A percentile compares a stretch with the other conserved stretches of the same genome.
Conservation (phyloP, 805 yeast genomes). For the Yamadazyma endophytica region DNA sequence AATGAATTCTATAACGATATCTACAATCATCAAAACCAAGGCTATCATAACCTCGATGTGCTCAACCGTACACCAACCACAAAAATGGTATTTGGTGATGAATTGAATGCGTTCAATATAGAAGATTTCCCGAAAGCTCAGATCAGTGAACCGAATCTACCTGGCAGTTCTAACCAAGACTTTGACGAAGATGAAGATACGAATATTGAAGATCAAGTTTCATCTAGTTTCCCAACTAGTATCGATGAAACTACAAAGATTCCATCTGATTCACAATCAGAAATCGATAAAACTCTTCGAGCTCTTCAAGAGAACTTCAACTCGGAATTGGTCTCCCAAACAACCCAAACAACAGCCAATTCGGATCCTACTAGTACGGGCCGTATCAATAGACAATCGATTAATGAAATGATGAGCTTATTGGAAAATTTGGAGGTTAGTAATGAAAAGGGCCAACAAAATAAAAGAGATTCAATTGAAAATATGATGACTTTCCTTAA, state of each 20-base stretch:
- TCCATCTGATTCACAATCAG: background rate
- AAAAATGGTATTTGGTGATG: conserved; percentile 1
- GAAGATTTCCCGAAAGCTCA: too few relatives aligned
- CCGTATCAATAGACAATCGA: conserved; percentile 24
- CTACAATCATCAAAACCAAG: too few relatives aligned
- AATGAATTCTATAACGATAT: too few relatives aligned
- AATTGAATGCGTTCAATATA: conserved; percentile 2
- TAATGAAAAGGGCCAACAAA: conserved; percentile 6
- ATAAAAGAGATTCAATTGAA: conserved; percentile 17
- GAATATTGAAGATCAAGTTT: background rate
- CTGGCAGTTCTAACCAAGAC: background rate
- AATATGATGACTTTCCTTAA: conserved; percentile 20
- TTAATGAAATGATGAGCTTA: conserved; percentile 29
- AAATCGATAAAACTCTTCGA: background rate
- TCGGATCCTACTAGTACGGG: too few relatives aligned
- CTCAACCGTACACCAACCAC: too few relatives aligned
- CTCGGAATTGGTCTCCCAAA: background rate
- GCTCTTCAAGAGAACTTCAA: too few relatives aligned
- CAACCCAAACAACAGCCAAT: background rate
- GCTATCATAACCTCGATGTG: too few relatives aligned
- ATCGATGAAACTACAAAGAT: background rate
- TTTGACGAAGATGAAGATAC: background rate
- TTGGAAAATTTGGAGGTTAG: conserved; percentile 14
- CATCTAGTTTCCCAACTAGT: background rate
- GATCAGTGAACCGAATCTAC: too few relatives aligned